Conservation (phyloP, 1,284 basidiomycete genomes). For the Apiotrichum akiyoshidainum region DNA sequence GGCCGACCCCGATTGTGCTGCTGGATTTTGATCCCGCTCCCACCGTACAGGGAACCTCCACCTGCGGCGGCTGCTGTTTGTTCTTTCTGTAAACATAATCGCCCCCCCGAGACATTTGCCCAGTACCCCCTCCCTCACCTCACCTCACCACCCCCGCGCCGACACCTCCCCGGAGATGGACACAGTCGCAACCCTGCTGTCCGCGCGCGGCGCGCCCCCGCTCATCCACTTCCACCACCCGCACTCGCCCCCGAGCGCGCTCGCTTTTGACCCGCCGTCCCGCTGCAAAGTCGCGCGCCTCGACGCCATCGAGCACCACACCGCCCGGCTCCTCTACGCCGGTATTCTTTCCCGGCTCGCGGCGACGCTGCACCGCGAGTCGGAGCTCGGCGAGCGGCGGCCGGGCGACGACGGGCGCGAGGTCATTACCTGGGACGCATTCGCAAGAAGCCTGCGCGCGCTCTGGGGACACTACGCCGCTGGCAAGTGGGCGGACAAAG, state of each 20-base stretch:
- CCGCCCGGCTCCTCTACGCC: constrained; percentile 65
- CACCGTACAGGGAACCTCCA: background rate
- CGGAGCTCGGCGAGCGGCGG: constrained; percentile 42
- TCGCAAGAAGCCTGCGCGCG: constrained; percentile 60
- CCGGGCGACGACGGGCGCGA: constrained; percentile 25
- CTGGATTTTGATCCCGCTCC: background rate
- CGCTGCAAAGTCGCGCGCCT: constrained; percentile 51
- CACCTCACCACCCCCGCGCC: background rate
- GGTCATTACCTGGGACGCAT: constrained; percentile 66
- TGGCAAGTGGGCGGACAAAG: background rate
- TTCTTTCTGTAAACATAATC: background rate
- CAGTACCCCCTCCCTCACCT: no score
- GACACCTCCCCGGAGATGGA: constrained; percentile 9
- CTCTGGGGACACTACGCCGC: constrained; percentile 35
- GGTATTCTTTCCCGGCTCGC: constrained; percentile 62
- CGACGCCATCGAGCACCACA: constrained; percentile 66
- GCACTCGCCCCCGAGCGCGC: constrained; percentile 51
- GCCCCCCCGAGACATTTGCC: no score
- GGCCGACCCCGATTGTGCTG: no score
- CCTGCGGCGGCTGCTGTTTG: background rate
- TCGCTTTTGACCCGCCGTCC: constrained; percentile 45
- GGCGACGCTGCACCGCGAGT: constrained; percentile 31
- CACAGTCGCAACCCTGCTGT: constrained; percentile 55
- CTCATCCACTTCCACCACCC: constrained; percentile 71
- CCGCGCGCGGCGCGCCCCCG: constrained; percentile 55